phyloP scores from a whole-genome alignment of 2,329 filamentous ascomycete species.

The Cladophialophora bantiana region DNA sequence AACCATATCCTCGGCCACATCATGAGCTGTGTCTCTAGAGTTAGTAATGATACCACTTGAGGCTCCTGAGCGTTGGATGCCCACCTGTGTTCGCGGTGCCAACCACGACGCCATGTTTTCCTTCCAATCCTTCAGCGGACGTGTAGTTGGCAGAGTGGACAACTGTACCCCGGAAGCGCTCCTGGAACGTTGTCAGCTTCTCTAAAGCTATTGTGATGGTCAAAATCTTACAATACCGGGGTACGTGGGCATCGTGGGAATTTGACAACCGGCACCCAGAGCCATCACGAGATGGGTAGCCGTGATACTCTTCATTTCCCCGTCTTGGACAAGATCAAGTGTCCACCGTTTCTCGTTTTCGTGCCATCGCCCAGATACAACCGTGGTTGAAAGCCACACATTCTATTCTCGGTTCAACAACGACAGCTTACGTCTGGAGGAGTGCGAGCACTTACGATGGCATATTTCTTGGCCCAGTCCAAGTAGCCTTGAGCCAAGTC shows the following conservation, averaged over 20 bases:
- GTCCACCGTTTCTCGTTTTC: constrained; percentile 37
- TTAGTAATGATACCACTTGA: constrained; percentile 1
- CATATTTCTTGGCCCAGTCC: constrained; percentile 38
- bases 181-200: constrained; percentile 32
- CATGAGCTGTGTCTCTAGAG: constrained; percentile 47
- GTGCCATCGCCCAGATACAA: constrained; percentile 51
- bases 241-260: constrained; percentile 41
- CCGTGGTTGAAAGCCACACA: constrained; percentile 51
- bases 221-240: constrained; percentile 37
- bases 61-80: background rate
- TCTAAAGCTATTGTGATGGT: too few relatives aligned
- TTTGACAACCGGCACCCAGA: constrained; percentile 39
- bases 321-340: too few relatives aligned
- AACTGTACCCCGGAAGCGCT: constrained; percentile 47
- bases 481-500: constrained; percentile 34
- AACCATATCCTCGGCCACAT: constrained; percentile 58
- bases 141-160: constrained; percentile 48
- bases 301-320: constrained; percentile 3
- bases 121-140: constrained; percentile 44
- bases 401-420: constrained; percentile 43
- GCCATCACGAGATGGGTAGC: constrained; percentile 8
- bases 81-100: constrained; percentile 55
- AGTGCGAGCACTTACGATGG: constrained; percentile 29
- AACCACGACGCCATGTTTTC: constrained; percentile 55
- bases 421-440: background rate